Percentiles rank a stretch among this genome's conserved stretches.
Evolutionary conservation across 495 filamentous ascomycete genomes (phyloP).

Genomic region (Xylaria grammica): DNA sequence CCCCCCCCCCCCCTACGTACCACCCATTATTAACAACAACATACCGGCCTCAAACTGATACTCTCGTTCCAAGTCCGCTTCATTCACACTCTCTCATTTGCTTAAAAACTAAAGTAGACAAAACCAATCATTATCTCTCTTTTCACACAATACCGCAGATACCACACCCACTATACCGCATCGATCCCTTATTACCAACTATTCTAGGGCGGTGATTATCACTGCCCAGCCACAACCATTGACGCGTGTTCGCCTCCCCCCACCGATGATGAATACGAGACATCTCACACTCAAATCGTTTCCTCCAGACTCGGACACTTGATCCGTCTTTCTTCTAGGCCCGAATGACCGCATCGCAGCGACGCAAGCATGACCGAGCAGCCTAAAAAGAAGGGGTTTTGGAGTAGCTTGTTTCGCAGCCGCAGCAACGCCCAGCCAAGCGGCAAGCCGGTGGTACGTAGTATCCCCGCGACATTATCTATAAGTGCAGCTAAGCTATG

Average conservation of each 20-base stretch:
- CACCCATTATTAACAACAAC: no score
- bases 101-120: not conserved
- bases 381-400: conserved; percentile 45
- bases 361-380: conserved; percentile 35
- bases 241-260: conserved; percentile 33
- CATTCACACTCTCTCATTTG: not conserved
- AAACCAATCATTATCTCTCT: not conserved
- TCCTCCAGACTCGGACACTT: conserved; percentile 24
- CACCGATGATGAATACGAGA: conserved; percentile 29
- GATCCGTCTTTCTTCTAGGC: conserved; percentile 24
- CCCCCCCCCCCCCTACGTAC: not conserved
- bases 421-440: conserved; percentile 39
- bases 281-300: conserved; percentile 22
- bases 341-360: conserved; percentile 19
- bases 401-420: conserved; percentile 44
- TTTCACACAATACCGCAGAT: not conserved
- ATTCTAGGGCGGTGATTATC: conserved; percentile 17
- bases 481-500: conserved; percentile 7
- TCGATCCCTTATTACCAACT: not conserved
- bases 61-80: not conserved
- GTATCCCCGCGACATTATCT: conserved; percentile 5
- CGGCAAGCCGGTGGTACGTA: conserved; percentile 42
- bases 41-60: no score
- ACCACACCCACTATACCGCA: conserved; percentile 6
- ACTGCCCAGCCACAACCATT: conserved; percentile 33